Evolutionary conservation across 2,329 filamentous ascomycete species (phyloP), one percentile per base, ranked within the genome.

Genomic region (Coniella vitis): DNA sequence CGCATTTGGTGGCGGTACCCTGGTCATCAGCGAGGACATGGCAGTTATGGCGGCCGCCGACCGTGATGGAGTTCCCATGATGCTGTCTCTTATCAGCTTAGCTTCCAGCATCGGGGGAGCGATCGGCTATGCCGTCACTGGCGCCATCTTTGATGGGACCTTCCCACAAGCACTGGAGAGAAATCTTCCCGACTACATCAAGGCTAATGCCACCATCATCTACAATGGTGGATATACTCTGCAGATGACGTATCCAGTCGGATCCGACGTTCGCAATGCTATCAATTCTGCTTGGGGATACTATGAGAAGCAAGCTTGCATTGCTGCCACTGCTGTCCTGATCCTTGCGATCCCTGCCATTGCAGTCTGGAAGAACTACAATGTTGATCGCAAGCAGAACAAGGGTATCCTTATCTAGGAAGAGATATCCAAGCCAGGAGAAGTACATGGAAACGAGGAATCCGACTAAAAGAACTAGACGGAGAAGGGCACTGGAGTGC

Each of bases 11-110:
- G 78, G 77, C 4, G 78, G 78, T 12, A 69, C 75, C 10, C 67
- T 82, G 5, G 74, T 78, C 50, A 76, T 83, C 40, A 72, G 72
- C 44, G 71, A 78, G 49, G 73, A 83, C 57, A 70, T 83, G 40
- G 75, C 76, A 9, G 72, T 76, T 45, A 78, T 83, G 65, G 75
- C 79, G 1, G 78, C 74, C 2, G 72, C 52, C 1, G 52, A 54
- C 39, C 52, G 52, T 17, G 52, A 54, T 39, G 52, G 52, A 4
- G 52, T 54, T 7, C 52, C 52, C 19, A 64, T 68, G 61, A 61
- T 67, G 57, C 58, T 69, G 12, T 61, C 66, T 8, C 45, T 69
- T 12, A 47, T 69, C 19, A 60, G 62, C 9, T 53, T 69, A 9
- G 65, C 61, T 49, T 55, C 57, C 19, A 67, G 57, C 21, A 48